Conservation (phyloP, 1,284 basidiomycete genomes). For the Malassezia yamatoensis region DNA sequence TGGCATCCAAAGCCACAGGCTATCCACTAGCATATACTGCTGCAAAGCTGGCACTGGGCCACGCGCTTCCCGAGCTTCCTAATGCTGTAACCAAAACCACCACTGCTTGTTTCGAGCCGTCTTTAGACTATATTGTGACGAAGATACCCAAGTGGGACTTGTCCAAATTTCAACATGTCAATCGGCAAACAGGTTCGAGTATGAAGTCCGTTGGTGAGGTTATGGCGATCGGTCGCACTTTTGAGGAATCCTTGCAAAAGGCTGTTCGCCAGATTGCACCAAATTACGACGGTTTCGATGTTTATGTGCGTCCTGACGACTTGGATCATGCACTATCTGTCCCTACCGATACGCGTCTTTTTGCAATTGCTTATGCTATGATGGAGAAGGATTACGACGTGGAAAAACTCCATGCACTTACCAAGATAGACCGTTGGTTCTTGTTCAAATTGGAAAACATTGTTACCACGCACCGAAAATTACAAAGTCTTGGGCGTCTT, state of each 20-base stretch:
- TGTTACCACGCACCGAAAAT: conserved; percentile 52
- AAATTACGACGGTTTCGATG: conserved; percentile 59
- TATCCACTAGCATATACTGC: conserved; percentile 99
- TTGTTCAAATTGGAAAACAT: conserved; percentile 98
- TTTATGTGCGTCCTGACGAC: conserved; percentile 67
- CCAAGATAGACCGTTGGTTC: conserved; percentile 97
- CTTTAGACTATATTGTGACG: conserved; percentile 96
- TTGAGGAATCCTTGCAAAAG: conserved; percentile 97
- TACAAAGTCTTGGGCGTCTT: conserved; percentile 52
- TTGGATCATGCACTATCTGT: conserved; percentile 65
- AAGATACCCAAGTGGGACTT: conserved; percentile 99
- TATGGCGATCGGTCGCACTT: conserved; percentile 98
- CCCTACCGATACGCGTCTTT: conserved; percentile 81
- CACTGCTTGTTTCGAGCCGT: conserved; percentile 98
- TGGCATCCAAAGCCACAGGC: conserved; percentile 97
- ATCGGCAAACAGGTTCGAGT: conserved; percentile 85
- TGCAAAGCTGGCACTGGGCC: conserved; percentile 96
- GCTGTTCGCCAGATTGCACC: conserved; percentile 96
- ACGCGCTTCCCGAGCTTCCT: conserved; percentile 92
- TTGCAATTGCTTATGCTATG: conserved; percentile 95
- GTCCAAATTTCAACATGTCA: conserved; percentile 92
- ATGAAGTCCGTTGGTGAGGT: conserved; percentile 99
- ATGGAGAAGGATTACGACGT: conserved; percentile 84
- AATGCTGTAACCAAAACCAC: conserved; percentile 99
- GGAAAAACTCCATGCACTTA: conserved; percentile 79